Evolutionary conservation across 2,329 filamentous ascomycete species (phyloP).

Genomic region (Stachybotrys elegans): DNA sequence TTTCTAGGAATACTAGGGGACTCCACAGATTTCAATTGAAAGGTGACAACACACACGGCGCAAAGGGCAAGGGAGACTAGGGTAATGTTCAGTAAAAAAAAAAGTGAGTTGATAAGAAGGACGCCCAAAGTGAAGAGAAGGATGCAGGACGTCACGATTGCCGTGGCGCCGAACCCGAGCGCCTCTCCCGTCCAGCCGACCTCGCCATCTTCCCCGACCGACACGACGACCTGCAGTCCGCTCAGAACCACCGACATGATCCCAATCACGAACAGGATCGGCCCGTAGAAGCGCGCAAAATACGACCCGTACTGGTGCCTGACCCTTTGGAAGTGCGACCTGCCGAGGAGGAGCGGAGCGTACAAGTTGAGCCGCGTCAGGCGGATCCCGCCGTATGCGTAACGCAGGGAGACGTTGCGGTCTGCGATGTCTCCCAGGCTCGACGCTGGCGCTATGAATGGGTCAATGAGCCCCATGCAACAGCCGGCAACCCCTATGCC

Average conservation of each 20-base stretch:
- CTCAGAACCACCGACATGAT: slow-evolving; percentile 15
- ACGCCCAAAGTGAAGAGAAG: slow-evolving; percentile 4
- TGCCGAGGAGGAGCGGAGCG: slow-evolving; percentile 13
- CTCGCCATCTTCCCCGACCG: slow-evolving; percentile 5
- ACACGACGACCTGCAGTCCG: slow-evolving; percentile 15
- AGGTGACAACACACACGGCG: too few species aligned
- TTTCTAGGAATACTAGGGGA: too few species aligned
- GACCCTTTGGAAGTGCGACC: slow-evolving; percentile 15
- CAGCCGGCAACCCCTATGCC: slow-evolving; percentile 49
- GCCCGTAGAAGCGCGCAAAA: slow-evolving; percentile 16
- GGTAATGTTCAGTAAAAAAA: too few species aligned
- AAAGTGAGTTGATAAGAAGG: too few species aligned
- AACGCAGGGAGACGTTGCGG: slow-evolving; percentile 22
- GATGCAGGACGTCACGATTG: slow-evolving; percentile 6
- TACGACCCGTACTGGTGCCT: slow-evolving; percentile 16
- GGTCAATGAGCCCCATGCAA: slow-evolving; percentile 49
- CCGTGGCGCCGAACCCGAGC: slow-evolving; percentile 9
- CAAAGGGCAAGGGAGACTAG: too few species aligned
- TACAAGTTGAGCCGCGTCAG: slow-evolving; percentile 28
- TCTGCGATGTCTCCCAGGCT: slow-evolving; percentile 19
- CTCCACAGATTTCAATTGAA: too few species aligned
- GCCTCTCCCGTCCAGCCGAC: slow-evolving; percentile 3
- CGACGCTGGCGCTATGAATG: slow-evolving; percentile 60
- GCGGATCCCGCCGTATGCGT: slow-evolving; percentile 31
- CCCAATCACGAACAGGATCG: slow-evolving; percentile 17